These are phyloP conservation scores for Microcyclosporella mali DNA, from an alignment of 2,329 filamentous ascomycete species.

Conservation along the genomic window DNA sequence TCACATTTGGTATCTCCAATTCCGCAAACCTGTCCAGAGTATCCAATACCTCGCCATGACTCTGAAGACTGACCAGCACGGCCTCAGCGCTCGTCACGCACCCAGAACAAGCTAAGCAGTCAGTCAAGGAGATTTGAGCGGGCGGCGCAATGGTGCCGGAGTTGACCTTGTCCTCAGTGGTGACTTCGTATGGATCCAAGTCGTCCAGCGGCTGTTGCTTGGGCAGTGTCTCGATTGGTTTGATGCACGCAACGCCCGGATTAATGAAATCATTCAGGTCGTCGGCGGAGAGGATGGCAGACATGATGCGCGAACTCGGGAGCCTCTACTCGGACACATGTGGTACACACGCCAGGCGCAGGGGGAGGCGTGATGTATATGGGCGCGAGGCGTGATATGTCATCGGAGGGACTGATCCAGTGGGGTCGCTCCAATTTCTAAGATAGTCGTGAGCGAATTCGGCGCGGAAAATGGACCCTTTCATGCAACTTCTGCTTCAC, in stretches of 20 bases:
- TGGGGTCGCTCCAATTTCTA: slow-evolving; percentile 3
- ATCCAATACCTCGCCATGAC: slow-evolving; percentile 81
- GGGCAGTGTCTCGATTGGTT: slow-evolving; percentile 89
- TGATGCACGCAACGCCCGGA: slow-evolving; percentile 95
- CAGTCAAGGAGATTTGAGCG: slow-evolving; percentile 89
- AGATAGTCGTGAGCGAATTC: neutral
- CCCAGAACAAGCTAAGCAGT: slow-evolving; percentile 94
- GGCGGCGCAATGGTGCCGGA: slow-evolving; percentile 53
- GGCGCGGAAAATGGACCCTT: neutral
- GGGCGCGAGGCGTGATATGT: no score
- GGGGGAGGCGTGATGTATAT: no score
- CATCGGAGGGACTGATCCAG: no score
- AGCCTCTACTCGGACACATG: slow-evolving; percentile 28
- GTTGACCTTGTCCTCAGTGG: slow-evolving; percentile 74
- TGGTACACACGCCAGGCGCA: neutral
- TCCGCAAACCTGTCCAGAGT: slow-evolving; percentile 60
- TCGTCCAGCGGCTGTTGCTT: slow-evolving; percentile 44
- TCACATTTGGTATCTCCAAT: slow-evolving; percentile 10
- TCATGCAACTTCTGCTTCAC: slow-evolving; percentile 1
- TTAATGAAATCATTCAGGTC: slow-evolving; percentile 99
- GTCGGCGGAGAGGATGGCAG: slow-evolving; percentile 92
- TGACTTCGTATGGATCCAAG: slow-evolving; percentile 68
- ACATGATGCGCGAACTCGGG: slow-evolving; percentile 57
- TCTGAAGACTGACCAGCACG: slow-evolving; percentile 91
- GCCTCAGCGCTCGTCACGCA: slow-evolving; percentile 97